Percentiles rank a stretch among this genome's conserved stretches.
Evolutionary conservation across 305 asterid species (phyloP).

Genomic region (Solanum hybrid): DNA sequence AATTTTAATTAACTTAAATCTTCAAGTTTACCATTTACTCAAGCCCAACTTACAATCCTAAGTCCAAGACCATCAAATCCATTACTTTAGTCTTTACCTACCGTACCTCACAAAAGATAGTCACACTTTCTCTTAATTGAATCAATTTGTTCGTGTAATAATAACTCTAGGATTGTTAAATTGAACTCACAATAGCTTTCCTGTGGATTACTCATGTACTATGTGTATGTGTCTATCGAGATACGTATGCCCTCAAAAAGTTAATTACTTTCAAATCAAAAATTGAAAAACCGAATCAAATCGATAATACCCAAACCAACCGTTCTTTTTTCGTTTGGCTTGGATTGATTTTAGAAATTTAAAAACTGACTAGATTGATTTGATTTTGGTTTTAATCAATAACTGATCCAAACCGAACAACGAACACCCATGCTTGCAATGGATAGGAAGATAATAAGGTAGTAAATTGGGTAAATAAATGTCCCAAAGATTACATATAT

Average conservation of each 20-base stretch:
- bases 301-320: neutral
- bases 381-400: neutral
- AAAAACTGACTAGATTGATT: too few species aligned
- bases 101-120: neutral
- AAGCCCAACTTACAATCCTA: neutral
- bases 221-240: neutral
- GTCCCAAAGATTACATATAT: neutral
- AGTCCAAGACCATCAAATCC: neutral
- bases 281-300: too few species aligned
- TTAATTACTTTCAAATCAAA: neutral
- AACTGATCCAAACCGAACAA: neutral
- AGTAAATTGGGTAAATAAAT: neutral
- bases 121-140: neutral
- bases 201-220: too few species aligned
- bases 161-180: neutral
- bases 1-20: neutral
- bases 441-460: neutral
- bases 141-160: neutral
- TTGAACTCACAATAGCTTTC: neutral
- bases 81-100: neutral
- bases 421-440: neutral
- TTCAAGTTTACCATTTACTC: neutral
- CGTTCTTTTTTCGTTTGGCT: too few species aligned
- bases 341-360: neutral
- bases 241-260: neutral